phyloP scores from a whole-genome alignment of 2,329 filamentous ascomycete genomes.

The Penicillium sp. region DNA sequence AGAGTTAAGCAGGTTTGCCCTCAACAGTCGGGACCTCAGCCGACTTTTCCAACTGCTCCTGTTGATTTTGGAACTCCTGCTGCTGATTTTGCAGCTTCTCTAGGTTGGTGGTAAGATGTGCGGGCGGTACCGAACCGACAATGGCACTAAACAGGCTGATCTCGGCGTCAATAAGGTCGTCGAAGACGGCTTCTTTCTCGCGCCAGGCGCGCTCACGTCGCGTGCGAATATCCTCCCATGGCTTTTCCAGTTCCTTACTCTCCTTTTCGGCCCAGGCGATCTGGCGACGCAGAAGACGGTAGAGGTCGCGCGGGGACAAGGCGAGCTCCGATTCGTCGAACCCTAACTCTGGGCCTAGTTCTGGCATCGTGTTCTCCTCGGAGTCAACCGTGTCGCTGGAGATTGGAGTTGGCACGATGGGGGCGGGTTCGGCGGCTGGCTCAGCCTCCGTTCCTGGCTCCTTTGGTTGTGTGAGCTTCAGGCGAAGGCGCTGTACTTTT shows the following conservation, averaged over 20 bases:
- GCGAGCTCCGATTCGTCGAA: conserved; percentile 45
- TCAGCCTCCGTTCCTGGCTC: conserved; percentile 26
- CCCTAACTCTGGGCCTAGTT: conserved; percentile 40
- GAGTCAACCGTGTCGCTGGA: conserved; percentile 31
- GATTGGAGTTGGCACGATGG: conserved; percentile 21
- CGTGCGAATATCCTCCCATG: conserved; percentile 40
- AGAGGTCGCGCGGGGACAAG: conserved; percentile 43
- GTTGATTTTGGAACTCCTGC: conserved; percentile 19
- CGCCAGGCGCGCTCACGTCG: conserved; percentile 40
- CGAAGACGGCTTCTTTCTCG: conserved; percentile 44
- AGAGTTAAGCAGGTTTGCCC: conserved; percentile 9
- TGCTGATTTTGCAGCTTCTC: conserved; percentile 27
- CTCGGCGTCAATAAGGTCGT: conserved; percentile 44
- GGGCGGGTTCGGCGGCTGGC: conserved; percentile 20
- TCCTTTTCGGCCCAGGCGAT: conserved; percentile 49
- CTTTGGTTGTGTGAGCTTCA: conserved; percentile 40
- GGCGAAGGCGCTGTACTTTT: conserved; percentile 42
- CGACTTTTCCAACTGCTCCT: conserved; percentile 19
- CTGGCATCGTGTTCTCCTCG: conserved; percentile 36
- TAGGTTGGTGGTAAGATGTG: conserved; percentile 18
- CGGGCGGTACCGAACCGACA: conserved; percentile 13
- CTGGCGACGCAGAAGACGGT: conserved; percentile 46
- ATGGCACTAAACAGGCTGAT: conserved; percentile 35
- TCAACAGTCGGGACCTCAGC: conserved; percentile 9
- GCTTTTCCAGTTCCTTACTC: conserved; percentile 34